Evolutionary conservation across 179 eudicot species (phyloP).

Genomic region (Spinacia oleracea): DNA sequence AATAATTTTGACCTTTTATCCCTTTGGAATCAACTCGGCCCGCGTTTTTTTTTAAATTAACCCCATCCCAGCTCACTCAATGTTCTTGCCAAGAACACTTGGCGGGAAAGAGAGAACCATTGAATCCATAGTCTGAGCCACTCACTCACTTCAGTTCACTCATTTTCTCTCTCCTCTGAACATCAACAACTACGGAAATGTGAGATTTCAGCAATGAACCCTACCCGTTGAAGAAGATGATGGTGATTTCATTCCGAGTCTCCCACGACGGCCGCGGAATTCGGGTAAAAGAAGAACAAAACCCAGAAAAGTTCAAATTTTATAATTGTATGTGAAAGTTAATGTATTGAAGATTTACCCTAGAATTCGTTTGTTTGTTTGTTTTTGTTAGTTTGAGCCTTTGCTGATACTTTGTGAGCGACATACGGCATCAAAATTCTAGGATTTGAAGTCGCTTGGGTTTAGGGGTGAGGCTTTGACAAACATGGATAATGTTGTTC

Average conservation of each 20-base stretch:
- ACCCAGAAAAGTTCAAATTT: not conserved
- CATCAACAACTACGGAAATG: not conserved
- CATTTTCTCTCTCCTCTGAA: not conserved
- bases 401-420: constrained; percentile 89
- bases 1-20: too few species aligned
- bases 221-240: constrained; percentile 22
- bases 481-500: constrained; percentile 88
- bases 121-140: too few species aligned
- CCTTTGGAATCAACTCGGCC: too few species aligned
- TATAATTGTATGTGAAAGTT: not conserved
- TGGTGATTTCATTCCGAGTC: constrained; percentile 70
- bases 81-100: not conserved
- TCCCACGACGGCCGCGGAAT: constrained; percentile 95
- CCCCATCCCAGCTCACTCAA: not conserved
- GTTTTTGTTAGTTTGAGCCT: constrained; percentile 55
- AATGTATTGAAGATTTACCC: not conserved
- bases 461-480: constrained; percentile 93
- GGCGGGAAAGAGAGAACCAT: not conserved
- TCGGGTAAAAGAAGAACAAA: constrained; percentile 38
- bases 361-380: not conserved
- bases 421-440: constrained; percentile 89
- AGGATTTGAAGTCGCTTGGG: constrained; percentile 88
- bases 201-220: constrained; percentile 1
- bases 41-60: too few species aligned
- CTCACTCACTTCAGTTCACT: too few species aligned